Evolutionary conservation across 2,329 filamentous ascomycete species (phyloP), one percentile per base, ranked within the genome.

Genomic region (Penicillium sp.): DNA sequence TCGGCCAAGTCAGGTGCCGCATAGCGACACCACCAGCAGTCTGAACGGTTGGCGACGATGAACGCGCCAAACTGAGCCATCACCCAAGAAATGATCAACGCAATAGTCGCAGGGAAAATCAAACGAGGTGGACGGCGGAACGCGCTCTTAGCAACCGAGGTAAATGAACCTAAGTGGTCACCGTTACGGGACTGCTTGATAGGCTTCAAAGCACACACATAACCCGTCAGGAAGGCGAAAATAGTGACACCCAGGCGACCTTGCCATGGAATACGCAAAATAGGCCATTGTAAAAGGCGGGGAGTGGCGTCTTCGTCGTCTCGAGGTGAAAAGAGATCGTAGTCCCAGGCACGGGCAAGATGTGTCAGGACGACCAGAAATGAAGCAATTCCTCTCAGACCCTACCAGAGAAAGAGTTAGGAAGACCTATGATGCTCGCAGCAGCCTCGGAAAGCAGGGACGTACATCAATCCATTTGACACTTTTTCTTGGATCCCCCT

Each of bases 171-270:
- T 19, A 76, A 66, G 33, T 71, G 64, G 63, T 84, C 80, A 46
- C 80, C 79, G 8, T 79, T 76, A 37, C 81, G 80, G 28, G 81
- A 79, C 48, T 82, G 79, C 69, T 82, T 82, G n/a, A 85, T 71
- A 1, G 83, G 83, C 68, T 85, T 85, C 61, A 85, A 76, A 35
- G 82, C 82, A 70, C 83, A 84, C 19, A 85, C 83, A 64, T 84
- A 85, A 57, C 83, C 83, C 0, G 83, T 85, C 58, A 85, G 73
- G 64, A 85, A 83, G 57, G 82, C 82, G 66, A 85, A 85, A 70
- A 84, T 83, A 60, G 83, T 83, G 35, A 85, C 83, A 55, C 83
- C 83, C 33, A 84, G 79, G 22, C 82, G 79, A 45, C 83, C 83
- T 69, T 85, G 82, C 75, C 78, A 82, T 37, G 82, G 81, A n/a